Evolutionary conservation across 1,284 basidiomycete species (phyloP).

Genomic region (Rhodotorula sp.): DNA sequence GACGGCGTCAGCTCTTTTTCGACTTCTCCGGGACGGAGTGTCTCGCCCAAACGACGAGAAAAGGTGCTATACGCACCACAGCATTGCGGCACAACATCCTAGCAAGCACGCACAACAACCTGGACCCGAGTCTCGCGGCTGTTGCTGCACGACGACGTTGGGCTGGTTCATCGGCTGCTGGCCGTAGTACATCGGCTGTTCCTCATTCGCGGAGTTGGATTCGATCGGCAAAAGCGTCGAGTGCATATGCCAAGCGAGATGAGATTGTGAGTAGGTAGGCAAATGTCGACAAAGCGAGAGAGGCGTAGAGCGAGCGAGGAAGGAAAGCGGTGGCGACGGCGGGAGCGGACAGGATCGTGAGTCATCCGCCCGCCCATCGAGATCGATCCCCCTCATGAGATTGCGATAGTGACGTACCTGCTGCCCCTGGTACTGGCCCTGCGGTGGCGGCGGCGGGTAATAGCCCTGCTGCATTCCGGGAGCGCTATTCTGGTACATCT

Average conservation of each 20-base stretch:
- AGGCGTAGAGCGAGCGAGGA: background rate
- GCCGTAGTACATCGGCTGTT: conserved; percentile 2
- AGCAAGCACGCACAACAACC: background rate
- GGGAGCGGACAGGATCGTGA: background rate
- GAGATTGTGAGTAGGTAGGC: no score
- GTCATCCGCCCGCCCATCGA: background rate
- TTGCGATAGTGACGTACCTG: background rate
- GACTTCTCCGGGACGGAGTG: no score
- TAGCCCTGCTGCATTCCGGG: conserved; percentile 7
- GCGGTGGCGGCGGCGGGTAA: conserved; percentile 5
- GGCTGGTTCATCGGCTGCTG: background rate
- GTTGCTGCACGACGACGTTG: conserved; percentile 19
- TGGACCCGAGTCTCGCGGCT: conserved; percentile 13
- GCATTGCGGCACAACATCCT: background rate
- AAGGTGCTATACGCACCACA: no score
- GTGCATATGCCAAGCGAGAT: no score
- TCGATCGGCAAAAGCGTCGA: no score
- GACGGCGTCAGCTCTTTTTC: background rate
- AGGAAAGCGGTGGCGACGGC: background rate
- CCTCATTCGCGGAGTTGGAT: no score
- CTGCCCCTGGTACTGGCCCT: conserved; percentile 3
- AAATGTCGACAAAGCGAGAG: no score
- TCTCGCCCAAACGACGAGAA: no score
- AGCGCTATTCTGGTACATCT: conserved; percentile 22
- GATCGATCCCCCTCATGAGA: no score